phyloP scores from a whole-genome alignment of 192 early-diverging fungal species.

The Geranomyces variabilis region DNA sequence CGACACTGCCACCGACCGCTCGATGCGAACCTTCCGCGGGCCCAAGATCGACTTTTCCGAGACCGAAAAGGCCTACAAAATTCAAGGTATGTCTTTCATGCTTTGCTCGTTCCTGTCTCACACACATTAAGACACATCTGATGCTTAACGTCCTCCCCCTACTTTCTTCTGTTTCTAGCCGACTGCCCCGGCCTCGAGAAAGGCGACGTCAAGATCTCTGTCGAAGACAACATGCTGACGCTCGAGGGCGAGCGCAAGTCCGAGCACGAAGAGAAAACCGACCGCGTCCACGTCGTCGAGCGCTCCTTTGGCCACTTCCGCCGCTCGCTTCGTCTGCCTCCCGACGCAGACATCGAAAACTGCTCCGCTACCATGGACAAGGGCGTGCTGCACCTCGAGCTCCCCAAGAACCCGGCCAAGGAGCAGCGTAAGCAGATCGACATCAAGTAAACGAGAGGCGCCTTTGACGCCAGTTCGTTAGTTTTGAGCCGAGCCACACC shows the following conservation, averaged over 20 bases:
- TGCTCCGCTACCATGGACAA: conserved; percentile 40
- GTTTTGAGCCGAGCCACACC: not conserved
- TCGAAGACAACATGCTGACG: conserved; percentile 40
- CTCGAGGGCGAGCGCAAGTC: conserved; percentile 43
- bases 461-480: too few species aligned
- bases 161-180: conserved; percentile 5
- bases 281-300: conserved; percentile 39
- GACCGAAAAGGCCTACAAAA: conserved; percentile 32
- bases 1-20: not conserved
- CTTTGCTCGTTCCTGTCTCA: not conserved
- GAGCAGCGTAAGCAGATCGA: conserved; percentile 54
- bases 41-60: conserved; percentile 43
- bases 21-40: conserved; percentile 6
- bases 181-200: conserved; percentile 48
- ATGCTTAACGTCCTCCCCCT: not conserved
- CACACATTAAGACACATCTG: not conserved
- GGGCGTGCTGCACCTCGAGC: conserved; percentile 41
- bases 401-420: conserved; percentile 39
- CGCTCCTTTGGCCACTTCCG: conserved; percentile 43
- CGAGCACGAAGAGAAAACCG: conserved; percentile 38
- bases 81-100: conserved; percentile 14
- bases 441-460: conserved; percentile 46
- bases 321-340: conserved; percentile 38
- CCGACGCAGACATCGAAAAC: conserved; percentile 42
- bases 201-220: conserved; percentile 34